Evolutionary conservation across 208 protist species (phyloP), one percentile per base, ranked within the genome.

Genomic region (Acanthamoeba healyi): DNA sequence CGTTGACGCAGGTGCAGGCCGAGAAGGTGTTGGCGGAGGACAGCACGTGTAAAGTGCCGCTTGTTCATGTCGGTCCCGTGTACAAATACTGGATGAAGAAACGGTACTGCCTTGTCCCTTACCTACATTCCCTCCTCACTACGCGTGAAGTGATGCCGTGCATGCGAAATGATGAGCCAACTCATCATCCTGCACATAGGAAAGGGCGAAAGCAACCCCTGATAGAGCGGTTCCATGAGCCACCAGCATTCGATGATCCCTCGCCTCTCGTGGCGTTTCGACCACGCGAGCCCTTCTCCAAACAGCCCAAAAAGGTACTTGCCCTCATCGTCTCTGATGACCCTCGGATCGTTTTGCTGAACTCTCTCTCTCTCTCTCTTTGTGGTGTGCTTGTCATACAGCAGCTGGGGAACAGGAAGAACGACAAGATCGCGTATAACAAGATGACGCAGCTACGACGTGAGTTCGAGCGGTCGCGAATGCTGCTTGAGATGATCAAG

Each of bases 51-150:
- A 86, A 86, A 22, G 77, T 46, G n/a, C 24, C 77, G 12, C 77
- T 19, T 10, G 17, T 2, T 38, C 77, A 86, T 34, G 32, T 86
- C 12, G 77, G 38, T 54, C 42, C 77, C n/a, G 77, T 86, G 77
- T 86, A 86, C 77, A 86, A 86, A 22, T 86, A 86, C 24, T 86
- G 77, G 77, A 86, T 56, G 46, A 56, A 86, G 77, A 86, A 86
- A 54, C n/a, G 65, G 65, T 74, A 38, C 65, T 2, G 2, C 7
- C 26, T 24, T 26, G 14, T 19, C 32, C 12, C 2, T 15, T 6
- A 2, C 65, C 29, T 17, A 38, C 4, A 5, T 61, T 2, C 24
- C 4, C 54, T 24, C 22, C 22, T 6, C 54, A n/a, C 54, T 15
- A 12, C 44, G 12, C 44, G 58, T 17, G 58, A 32, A 4, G 29